Percentiles rank a stretch among this genome's conserved stretches.
Evolutionary conservation across 192 early-diverging fungal genomes (phyloP).

Genomic region (Linnemannia exigua): DNA sequence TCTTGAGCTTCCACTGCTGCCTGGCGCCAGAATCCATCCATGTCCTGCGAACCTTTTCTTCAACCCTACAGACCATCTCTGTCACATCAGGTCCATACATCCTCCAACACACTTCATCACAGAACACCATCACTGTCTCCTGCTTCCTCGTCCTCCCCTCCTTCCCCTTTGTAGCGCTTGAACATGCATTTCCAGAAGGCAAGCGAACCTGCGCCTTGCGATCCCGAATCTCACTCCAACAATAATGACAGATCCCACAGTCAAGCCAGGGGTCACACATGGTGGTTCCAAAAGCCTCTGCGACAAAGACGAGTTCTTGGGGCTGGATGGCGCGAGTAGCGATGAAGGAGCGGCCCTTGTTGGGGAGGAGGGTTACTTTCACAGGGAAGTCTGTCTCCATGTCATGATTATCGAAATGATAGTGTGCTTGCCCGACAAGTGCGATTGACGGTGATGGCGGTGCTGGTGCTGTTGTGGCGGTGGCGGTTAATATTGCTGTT

Average conservation of each 20-base stretch:
- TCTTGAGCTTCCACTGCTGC: slow-evolving; percentile 13
- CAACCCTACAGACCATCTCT: slow-evolving; percentile 32
- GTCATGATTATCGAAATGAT: no score
- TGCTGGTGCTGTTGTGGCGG: neutral
- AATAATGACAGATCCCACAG: slow-evolving; percentile 51
- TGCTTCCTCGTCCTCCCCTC: neutral
- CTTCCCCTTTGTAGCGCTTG: neutral
- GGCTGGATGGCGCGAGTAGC: slow-evolving; percentile 33
- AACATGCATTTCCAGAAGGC: neutral
- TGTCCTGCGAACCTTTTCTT: slow-evolving; percentile 37
- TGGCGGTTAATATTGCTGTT: no score
- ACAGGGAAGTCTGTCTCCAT: slow-evolving; percentile 6
- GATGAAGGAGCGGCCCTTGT: slow-evolving; percentile 47
- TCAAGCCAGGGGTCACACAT: slow-evolving; percentile 53
- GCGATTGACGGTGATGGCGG: neutral
- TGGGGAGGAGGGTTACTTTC: slow-evolving; percentile 22
- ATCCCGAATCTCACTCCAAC: slow-evolving; percentile 31
- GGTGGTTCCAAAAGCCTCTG: slow-evolving; percentile 43
- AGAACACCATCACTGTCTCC: slow-evolving; percentile 50
- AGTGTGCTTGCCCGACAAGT: slow-evolving; percentile 1
- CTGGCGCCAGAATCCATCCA: slow-evolving; percentile 15
- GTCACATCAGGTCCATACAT: slow-evolving; percentile 17
- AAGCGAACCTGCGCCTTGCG: slow-evolving; percentile 30
- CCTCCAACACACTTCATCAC: slow-evolving; percentile 26
- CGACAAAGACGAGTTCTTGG: slow-evolving; percentile 39